phyloP scores from a whole-genome alignment of 805 yeast genomes.

The Lachancea nothofagi region DNA sequence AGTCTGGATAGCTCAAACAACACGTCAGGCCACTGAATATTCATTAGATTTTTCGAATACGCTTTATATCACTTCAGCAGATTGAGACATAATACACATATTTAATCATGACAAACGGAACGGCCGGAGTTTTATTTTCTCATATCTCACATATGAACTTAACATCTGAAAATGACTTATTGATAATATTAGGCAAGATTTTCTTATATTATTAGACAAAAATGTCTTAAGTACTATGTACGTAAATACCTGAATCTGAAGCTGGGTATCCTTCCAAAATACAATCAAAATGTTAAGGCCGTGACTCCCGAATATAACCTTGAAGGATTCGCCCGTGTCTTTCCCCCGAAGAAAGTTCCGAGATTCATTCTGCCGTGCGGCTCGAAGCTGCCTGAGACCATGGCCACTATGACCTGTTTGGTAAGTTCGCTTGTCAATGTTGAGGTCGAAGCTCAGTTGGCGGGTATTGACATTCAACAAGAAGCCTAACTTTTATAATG shows the following conservation, averaged over 20 bases:
- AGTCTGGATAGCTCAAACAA: too few species aligned
- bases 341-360: slow-evolving; percentile 65
- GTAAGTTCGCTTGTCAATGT: slow-evolving; percentile 34
- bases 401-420: slow-evolving; percentile 56
- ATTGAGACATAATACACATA: too few species aligned
- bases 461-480: slow-evolving; percentile 42
- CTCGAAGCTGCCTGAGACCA: slow-evolving; percentile 61
- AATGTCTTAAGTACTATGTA: slow-evolving; percentile 67
- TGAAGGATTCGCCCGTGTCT: slow-evolving; percentile 42
- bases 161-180: too few species aligned
- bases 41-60: too few species aligned
- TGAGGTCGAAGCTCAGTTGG: slow-evolving; percentile 38
- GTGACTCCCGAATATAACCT: slow-evolving; percentile 29
- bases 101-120: too few species aligned
- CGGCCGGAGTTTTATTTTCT: too few species aligned
- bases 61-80: too few species aligned
- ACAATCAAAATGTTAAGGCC: slow-evolving; percentile 53
- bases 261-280: slow-evolving; percentile 44
- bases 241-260: slow-evolving; percentile 39
- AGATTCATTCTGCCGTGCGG: slow-evolving; percentile 68
- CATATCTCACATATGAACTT: too few species aligned
- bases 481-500: slow-evolving; percentile 52
- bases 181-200: too few species aligned
- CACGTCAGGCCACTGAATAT: too few species aligned
- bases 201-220: too few species aligned